Evolutionary conservation across 305 asterid genomes (phyloP), one percentile per base, ranked within the genome.

Genomic region (Fraxinus sp.): DNA sequence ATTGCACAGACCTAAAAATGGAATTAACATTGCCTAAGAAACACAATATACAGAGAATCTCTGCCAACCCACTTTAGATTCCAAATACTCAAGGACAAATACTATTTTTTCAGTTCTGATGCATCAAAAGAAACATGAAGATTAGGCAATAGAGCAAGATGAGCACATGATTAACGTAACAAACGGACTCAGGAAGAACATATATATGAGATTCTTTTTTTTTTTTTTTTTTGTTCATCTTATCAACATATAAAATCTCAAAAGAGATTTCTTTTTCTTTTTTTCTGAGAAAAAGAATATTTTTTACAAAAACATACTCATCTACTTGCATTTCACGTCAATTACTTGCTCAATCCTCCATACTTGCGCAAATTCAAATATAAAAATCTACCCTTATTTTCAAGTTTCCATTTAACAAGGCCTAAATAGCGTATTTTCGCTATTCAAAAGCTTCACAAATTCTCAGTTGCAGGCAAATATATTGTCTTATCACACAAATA

Each of bases 1-100:
- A 95, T 95, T 43, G 82, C 86, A 85, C 55, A 14, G 11, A 70
- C 85, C 88, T 84, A 49, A 62, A 59, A 83, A 80, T 33, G 0
- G 4, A 81, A 10, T 52, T 24, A 49, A 41, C 62, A 39, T 20
- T 75, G 20, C 59, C 59, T 76, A 3, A 41, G 4, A 22, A 20
- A 76, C 24, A 7, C 11, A 75, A 83, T 28, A 28, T 13, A 35
- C 0, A 49, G 28, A 66, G 75, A 55, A 62, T 8, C n/a, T 52
- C 30, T 18, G 26, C 0, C 16, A 1, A 39, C 16, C 9, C 14
- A 35, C 20, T 18, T 73, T 64, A 43, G 20, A 71, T 57, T 49
- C 83, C 62, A 36, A 37, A 75, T 6, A 41, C 20, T 26, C 10
- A 1, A 35, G 5, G 64, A 72, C 3, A 77, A 20, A 26, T 4